These are phyloP conservation scores for Begonia masoniana DNA, from an alignment of 306 rosid species.

Conservation along the genomic window DNA sequence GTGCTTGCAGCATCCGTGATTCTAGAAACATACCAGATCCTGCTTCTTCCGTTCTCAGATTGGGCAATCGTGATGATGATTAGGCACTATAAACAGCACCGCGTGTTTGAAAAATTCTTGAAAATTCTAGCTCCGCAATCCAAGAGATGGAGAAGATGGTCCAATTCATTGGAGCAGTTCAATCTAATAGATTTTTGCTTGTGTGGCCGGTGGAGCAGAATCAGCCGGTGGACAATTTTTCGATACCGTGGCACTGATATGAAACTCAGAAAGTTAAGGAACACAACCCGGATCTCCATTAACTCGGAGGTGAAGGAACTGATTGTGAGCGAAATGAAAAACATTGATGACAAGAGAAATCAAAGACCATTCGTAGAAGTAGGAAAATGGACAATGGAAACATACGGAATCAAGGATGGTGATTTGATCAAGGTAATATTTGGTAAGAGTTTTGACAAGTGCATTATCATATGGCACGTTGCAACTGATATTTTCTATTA, in stretches of 20 bases:
- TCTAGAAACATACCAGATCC: slow-evolving; percentile 44
- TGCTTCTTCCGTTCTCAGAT: slow-evolving; percentile 41
- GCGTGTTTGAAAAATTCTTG: slow-evolving; percentile 20
- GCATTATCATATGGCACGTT: slow-evolving; percentile 58
- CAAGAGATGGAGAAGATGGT: slow-evolving; percentile 45
- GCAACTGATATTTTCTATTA: slow-evolving; percentile 51
- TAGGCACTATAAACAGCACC: slow-evolving; percentile 15
- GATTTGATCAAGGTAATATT: slow-evolving; percentile 10
- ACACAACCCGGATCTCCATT: slow-evolving; percentile 13
- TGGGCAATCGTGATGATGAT: slow-evolving; percentile 46
- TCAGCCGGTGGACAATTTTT: slow-evolving; percentile 20
- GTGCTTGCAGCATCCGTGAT: slow-evolving; percentile 32
- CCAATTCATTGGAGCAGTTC: slow-evolving; percentile 44
- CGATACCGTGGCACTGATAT: slow-evolving; percentile 15
- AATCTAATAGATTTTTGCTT: slow-evolving; percentile 25
- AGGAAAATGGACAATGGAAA: slow-evolving; percentile 40
- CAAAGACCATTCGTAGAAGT: slow-evolving; percentile 28
- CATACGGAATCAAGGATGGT: slow-evolving; percentile 19
- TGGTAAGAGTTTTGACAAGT: slow-evolving; percentile 28
- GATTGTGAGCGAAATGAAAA: slow-evolving; percentile 19
- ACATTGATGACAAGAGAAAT: slow-evolving; percentile 25
- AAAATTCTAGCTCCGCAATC: slow-evolving; percentile 25
- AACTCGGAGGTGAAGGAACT: slow-evolving; percentile 24
- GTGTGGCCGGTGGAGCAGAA: too few species aligned
- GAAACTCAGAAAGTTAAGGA: slow-evolving; percentile 18